These are phyloP conservation scores for Basidiobolus heterosporus DNA, from an alignment of 371 early-diverging fungal species.

Conservation along the genomic window DNA sequence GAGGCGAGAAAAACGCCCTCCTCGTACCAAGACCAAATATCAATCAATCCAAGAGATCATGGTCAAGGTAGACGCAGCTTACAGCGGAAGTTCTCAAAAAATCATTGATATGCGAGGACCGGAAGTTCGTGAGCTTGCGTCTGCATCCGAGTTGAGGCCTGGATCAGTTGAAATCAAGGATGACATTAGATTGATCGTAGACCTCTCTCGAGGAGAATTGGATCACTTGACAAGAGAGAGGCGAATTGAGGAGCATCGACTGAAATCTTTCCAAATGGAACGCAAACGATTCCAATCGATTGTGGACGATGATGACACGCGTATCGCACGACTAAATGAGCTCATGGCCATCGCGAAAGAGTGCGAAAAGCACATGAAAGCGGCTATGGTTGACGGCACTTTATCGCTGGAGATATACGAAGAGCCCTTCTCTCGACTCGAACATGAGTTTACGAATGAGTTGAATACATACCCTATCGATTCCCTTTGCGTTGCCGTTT, in stretches of 20 bases:
- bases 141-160: too few species aligned
- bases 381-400: conserved; percentile 19
- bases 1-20: too few species aligned
- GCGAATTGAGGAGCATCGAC: conserved; percentile 20
- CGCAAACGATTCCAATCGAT: conserved; percentile 16
- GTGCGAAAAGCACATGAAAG: conserved; percentile 18
- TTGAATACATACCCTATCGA: conserved; percentile 37
- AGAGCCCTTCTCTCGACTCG: conserved; percentile 26
- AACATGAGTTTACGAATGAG: conserved; percentile 28
- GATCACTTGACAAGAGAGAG: conserved; percentile 41
- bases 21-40: too few species aligned
- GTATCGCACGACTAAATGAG: conserved; percentile 17
- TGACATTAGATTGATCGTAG: conserved; percentile 32
- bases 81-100: too few species aligned
- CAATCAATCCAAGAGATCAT: too few species aligned
- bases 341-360: conserved; percentile 27
- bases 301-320: conserved; percentile 17
- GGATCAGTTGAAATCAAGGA: too few species aligned
- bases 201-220: conserved; percentile 47
- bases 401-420: conserved; percentile 31
- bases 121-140: too few species aligned
- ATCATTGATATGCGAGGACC: too few species aligned
- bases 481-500: conserved; percentile 40
- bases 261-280: conserved; percentile 15
- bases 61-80: too few species aligned